Conservation (phyloP, 202 grass and related monocot genomes). For the Setaria italica region DNA sequence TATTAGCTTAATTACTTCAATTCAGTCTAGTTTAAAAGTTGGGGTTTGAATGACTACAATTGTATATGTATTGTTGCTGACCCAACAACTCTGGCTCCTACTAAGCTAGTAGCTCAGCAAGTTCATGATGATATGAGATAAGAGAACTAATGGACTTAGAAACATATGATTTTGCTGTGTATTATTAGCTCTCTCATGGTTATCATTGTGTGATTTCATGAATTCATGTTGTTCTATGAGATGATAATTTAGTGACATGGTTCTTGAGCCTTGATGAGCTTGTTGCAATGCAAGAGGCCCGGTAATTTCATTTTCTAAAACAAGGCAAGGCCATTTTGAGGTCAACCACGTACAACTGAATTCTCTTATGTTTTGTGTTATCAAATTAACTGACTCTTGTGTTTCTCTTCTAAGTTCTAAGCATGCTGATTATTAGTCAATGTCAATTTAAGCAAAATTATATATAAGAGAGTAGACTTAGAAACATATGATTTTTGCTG, state of each 20-base stretch:
- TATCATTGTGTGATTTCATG: background rate
- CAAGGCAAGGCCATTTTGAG: background rate
- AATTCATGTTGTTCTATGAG: background rate
- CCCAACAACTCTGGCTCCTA: background rate
- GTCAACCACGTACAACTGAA: background rate
- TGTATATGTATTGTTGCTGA: conserved; percentile 46
- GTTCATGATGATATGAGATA: background rate
- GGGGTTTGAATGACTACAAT: conserved; percentile 40
- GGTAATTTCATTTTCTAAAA: background rate
- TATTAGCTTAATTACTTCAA: background rate
- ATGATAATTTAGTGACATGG: background rate
- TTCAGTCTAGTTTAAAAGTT: background rate
- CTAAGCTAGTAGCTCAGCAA: background rate
- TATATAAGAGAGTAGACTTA: background rate
- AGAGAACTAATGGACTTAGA: background rate
- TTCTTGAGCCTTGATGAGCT: background rate
- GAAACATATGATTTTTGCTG: background rate
- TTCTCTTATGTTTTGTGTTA: background rate
- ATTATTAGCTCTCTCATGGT: background rate
- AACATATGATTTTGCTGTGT: background rate
- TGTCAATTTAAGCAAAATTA: background rate
- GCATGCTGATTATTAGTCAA: background rate
- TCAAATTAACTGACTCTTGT: background rate
- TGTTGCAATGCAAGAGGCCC: background rate
- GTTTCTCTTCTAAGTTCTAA: background rate